Percentiles rank a stretch among this genome's conserved stretches.
phyloP scores from a whole-genome alignment of 1,284 basidiomycete species.

The Athelia psychrophila region DNA sequence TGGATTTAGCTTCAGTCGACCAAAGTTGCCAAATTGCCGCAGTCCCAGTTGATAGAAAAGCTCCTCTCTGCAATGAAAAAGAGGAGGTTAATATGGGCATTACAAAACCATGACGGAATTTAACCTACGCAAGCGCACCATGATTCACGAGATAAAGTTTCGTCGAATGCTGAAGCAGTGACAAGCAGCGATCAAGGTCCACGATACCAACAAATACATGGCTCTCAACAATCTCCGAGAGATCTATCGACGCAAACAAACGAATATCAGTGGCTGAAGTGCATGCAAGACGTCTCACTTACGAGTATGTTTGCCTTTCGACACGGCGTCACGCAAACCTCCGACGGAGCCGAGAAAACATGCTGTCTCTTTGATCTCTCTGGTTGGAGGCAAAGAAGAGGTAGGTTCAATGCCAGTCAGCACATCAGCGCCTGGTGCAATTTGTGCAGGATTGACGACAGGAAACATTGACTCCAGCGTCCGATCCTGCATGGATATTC shows the following conservation, averaged over 20 bases:
- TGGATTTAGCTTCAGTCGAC: slow-evolving; percentile 79
- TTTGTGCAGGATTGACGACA: slow-evolving; percentile 48
- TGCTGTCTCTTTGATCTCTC: slow-evolving; percentile 74
- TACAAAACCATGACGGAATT: too few relatives aligned
- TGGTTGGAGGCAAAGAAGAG: slow-evolving; percentile 27
- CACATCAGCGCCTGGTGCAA: slow-evolving; percentile 9
- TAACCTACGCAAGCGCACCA: slow-evolving; percentile 70
- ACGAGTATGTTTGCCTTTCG: slow-evolving; percentile 71
- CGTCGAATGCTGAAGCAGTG: slow-evolving; percentile 86
- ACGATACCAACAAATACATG: slow-evolving; percentile 95
- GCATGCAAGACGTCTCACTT: slow-evolving; percentile 22
- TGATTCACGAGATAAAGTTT: slow-evolving; percentile 91
- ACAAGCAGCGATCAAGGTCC: slow-evolving; percentile 71
- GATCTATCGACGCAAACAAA: slow-evolving; percentile 55
- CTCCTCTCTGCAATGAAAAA: slow-evolving; percentile 65
- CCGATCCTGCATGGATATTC: slow-evolving; percentile 84
- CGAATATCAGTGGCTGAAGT: background rate
- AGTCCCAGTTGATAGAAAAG: slow-evolving; percentile 94
- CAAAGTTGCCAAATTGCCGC: slow-evolving; percentile 87
- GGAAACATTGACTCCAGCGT: slow-evolving; percentile 95
- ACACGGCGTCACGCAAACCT: slow-evolving; percentile 60
- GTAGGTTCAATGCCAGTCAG: slow-evolving; percentile 4
- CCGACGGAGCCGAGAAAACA: slow-evolving; percentile 82
- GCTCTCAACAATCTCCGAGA: slow-evolving; percentile 82
- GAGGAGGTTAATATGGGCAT: slow-evolving; percentile 1